Conservation (phyloP, 306 rosid species). For the Hippophae rhamnoides region DNA sequence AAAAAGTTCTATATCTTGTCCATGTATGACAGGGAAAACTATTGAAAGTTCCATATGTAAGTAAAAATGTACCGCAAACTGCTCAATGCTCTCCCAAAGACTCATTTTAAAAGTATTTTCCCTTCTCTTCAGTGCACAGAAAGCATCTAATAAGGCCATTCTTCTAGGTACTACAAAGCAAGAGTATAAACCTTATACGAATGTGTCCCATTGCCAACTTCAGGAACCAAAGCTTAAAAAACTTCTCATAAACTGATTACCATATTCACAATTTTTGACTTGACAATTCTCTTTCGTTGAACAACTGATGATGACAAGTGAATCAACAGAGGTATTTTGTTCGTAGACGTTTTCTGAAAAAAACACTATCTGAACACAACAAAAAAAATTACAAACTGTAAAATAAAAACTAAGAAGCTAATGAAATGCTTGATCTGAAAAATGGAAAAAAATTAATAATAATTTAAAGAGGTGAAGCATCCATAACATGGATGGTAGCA, state of each 20-base stretch:
- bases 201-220: conserved; percentile 1
- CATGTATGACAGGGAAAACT: too few species aligned
- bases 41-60: too few species aligned
- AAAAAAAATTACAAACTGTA: background rate
- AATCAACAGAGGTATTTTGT: conserved; percentile 34
- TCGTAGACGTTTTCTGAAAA: conserved; percentile 34
- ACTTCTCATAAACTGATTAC: conserved; percentile 25
- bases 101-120: conserved; percentile 47
- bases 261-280: conserved; percentile 25
- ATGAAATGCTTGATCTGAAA: background rate
- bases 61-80: conserved; percentile 40
- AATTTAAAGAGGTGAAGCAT: background rate
- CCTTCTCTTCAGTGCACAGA: conserved; percentile 48
- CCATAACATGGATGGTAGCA: background rate
- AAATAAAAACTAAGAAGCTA: background rate
- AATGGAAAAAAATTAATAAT: background rate
- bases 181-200: conserved; percentile 17
- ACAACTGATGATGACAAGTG: conserved; percentile 27
- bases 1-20: too few species aligned
- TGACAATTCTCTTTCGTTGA: conserved; percentile 23
- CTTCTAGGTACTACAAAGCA: conserved; percentile 38
- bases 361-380: conserved; percentile 41
- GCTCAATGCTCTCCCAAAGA: conserved; percentile 48
- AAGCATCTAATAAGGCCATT: conserved; percentile 36
- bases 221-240: conserved; percentile 8